A percentile compares a stretch with the other conserved stretches of the same genome.
phyloP scores from a whole-genome alignment of 1,139 yeast genomes.

The Pichia sp. region DNA sequence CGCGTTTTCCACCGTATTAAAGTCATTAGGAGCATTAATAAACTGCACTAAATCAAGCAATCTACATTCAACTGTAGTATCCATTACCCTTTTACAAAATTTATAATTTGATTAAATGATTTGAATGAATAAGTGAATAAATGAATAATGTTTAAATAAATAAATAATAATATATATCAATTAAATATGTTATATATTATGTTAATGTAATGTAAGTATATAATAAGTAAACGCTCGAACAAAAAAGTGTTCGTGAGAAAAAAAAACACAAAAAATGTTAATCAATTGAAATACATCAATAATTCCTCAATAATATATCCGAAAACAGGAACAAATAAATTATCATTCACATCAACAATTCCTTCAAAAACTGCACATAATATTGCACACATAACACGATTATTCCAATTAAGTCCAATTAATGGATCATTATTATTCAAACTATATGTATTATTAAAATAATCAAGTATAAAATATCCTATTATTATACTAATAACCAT shows the following conservation, averaged over 20 bases:
- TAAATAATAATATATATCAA: too few species aligned
- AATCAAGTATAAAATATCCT: slow-evolving; percentile 30
- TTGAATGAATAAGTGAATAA: too few species aligned
- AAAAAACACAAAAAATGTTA: slow-evolving; percentile 13
- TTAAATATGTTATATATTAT: too few species aligned
- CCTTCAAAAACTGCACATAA: slow-evolving; percentile 58
- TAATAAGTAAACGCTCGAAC: not conserved
- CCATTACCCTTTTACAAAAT: too few species aligned
- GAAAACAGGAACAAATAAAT: slow-evolving; percentile 54
- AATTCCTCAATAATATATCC: slow-evolving; percentile 33
- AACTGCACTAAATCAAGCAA: not conserved
- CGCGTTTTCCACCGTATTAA: too few species aligned
- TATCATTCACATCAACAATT: slow-evolving; percentile 55
- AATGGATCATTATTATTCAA: slow-evolving; percentile 17
- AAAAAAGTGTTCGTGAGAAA: slow-evolving; percentile 1
- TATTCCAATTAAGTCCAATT: slow-evolving; percentile 34
- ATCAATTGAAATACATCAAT: slow-evolving; percentile 1
- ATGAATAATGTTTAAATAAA: too few species aligned
- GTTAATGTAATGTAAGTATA: too few species aligned
- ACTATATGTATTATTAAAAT: slow-evolving; percentile 28
- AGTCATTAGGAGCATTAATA: not conserved
- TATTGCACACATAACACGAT: slow-evolving; percentile 40
- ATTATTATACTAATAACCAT: slow-evolving; percentile 41
- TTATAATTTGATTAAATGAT: too few species aligned
- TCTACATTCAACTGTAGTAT: too few species aligned